These are phyloP conservation scores for Apiospora marii DNA, from an alignment of 2,329 filamentous ascomycete species.

Conservation along the genomic window DNA sequence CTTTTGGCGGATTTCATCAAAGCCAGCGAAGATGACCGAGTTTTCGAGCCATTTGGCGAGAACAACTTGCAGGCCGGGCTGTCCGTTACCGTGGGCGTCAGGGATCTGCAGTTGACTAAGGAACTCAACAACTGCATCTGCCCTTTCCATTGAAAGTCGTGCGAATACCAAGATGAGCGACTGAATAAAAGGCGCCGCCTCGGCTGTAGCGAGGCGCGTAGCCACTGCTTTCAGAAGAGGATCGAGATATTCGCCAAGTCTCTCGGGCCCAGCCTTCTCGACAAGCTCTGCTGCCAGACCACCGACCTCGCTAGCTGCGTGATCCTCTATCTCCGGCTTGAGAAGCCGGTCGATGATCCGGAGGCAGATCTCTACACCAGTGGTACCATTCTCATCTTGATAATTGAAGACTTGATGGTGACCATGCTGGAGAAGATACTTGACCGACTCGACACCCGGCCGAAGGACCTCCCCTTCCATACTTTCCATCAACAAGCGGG, in stretches of 20 bases:
- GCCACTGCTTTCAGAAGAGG: constrained; percentile 91
- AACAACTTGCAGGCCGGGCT: constrained; percentile 88
- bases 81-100: constrained; percentile 54
- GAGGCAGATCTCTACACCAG: constrained; percentile 86
- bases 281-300: constrained; percentile 93
- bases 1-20: constrained; percentile 97
- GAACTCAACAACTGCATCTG: constrained; percentile 91
- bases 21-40: constrained; percentile 95
- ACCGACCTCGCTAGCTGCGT: constrained; percentile 94
- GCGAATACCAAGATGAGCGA: constrained; percentile 96
- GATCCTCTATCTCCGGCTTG: constrained; percentile 84
- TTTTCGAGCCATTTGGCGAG: constrained; percentile 97
- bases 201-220: constrained; percentile 80
- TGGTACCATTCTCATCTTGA: constrained; percentile 80
- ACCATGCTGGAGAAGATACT: constrained; percentile 89
- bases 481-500: constrained; percentile 80
- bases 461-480: constrained; percentile 89
- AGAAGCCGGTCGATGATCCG: constrained; percentile 92
- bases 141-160: constrained; percentile 82
- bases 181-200: constrained; percentile 91
- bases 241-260: constrained; percentile 87
- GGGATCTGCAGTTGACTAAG: constrained; percentile 80
- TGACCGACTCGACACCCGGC: constrained; percentile 84
- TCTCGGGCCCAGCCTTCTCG: constrained; percentile 91
- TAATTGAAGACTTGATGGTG: constrained; percentile 89